These are phyloP conservation scores for Echinosophora koreensis DNA, from an alignment of 306 rosid genomes.

Conservation along the genomic window DNA sequence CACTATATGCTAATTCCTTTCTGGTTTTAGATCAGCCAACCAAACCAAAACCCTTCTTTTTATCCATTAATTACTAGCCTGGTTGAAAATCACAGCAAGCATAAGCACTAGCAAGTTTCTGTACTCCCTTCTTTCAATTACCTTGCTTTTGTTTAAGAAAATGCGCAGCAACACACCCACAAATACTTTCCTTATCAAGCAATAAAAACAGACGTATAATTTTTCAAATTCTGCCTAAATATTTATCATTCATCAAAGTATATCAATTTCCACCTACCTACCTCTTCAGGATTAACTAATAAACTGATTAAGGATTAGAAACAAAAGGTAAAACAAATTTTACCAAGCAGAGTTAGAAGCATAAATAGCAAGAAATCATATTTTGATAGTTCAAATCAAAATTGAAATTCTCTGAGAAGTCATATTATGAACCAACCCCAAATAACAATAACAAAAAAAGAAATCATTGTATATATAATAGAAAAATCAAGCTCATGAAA, in stretches of 20 bases:
- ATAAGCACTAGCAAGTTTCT: not conserved
- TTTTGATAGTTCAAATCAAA: not conserved
- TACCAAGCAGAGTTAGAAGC: conserved; percentile 13
- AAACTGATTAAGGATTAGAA: conserved; percentile 3
- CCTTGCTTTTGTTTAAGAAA: not conserved
- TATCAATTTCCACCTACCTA: not conserved
- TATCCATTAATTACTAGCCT: not conserved
- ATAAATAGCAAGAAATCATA: conserved; percentile 21
- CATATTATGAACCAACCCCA: not conserved
- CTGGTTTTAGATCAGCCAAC: conserved; percentile 17
- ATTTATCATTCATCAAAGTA: conserved; percentile 13
- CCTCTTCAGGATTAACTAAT: not conserved
- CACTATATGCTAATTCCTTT: conserved; percentile 12
- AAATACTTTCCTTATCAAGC: conserved; percentile 21
- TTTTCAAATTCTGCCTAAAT: not conserved
- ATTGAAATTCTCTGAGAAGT: conserved; percentile 11
- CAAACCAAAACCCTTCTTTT: conserved; percentile 26
- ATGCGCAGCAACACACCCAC: conserved; percentile 14
- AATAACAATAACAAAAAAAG: not conserved
- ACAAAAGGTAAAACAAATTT: not conserved
- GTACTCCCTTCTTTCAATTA: not conserved
- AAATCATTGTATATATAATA: conserved; percentile 24
- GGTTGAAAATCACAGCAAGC: conserved; percentile 15
- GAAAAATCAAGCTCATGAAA: not conserved
- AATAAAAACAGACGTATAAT: conserved; percentile 4